Evolutionary conservation across 306 rosid species (phyloP).

Genomic region (Dryas drummondii): DNA sequence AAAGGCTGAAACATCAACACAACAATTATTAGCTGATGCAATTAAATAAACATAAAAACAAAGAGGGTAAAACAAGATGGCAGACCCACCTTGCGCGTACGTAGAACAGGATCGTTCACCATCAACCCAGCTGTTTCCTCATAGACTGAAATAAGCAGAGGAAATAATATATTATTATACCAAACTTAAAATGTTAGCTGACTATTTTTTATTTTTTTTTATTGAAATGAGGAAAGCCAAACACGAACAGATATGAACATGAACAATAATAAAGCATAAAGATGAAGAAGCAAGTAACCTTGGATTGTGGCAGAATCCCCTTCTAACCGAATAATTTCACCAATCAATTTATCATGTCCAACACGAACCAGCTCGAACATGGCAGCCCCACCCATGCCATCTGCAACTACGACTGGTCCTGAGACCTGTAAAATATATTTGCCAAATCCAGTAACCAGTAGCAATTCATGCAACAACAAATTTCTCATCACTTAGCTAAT

Average conservation of each 20-base stretch:
- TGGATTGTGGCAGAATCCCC: constrained; percentile 99
- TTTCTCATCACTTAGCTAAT: neutral
- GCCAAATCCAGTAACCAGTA: neutral
- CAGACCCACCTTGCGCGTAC: constrained; percentile 81
- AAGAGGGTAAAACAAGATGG: neutral
- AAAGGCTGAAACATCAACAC: constrained; percentile 63
- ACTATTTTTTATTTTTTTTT: neutral
- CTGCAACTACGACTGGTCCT: constrained; percentile 96
- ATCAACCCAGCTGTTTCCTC: constrained; percentile 98
- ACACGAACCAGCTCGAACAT: constrained; percentile 98
- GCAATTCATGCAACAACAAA: neutral
- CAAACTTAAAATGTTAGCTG: neutral
- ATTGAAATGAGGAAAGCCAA: neutral
- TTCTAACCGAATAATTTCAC: constrained; percentile 95
- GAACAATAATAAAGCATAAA: neutral
- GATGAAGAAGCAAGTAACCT: constrained; percentile 42
- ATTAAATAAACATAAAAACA: constrained; percentile 8
- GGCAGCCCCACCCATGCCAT: constrained; percentile 99
- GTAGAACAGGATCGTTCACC: constrained; percentile 93
- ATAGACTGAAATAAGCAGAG: constrained; percentile 57
- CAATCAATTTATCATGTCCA: constrained; percentile 85
- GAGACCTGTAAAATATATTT: constrained; percentile 65
- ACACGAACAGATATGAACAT: neutral
- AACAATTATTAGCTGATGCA: constrained; percentile 28
- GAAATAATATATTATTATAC: neutral